phyloP scores from a whole-genome alignment of 805 yeast genomes.

The Lachancea kluyveri region DNA sequence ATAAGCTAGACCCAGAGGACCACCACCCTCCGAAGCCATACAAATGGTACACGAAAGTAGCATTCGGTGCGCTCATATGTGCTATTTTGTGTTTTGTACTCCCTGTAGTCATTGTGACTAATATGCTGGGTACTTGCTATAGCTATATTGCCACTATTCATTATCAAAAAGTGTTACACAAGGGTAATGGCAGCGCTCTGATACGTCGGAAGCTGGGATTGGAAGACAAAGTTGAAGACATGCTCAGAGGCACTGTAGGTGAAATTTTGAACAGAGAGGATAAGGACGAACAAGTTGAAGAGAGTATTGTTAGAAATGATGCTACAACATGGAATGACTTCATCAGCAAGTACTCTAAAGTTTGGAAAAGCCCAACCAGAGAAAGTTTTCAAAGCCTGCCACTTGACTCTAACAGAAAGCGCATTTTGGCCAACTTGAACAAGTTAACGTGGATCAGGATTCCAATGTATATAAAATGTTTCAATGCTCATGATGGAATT shows the following conservation, averaged over 20 bases:
- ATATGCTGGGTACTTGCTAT: constrained; percentile 26
- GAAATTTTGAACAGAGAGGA: constrained; percentile 17
- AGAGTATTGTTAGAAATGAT: constrained; percentile 4
- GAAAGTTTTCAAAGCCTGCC: constrained; percentile 22
- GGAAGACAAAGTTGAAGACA: constrained; percentile 19
- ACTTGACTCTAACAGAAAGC: constrained; percentile 32
- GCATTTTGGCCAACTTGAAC: constrained; percentile 52
- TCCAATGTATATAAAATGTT: constrained; percentile 61
- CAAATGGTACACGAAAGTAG: constrained; percentile 2
- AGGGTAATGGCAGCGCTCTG: constrained; percentile 17
- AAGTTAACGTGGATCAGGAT: constrained; percentile 68
- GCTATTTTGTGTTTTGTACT: constrained; percentile 10
- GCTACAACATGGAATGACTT: constrained; percentile 24
- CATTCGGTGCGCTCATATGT: too few relatives aligned
- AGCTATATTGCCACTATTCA: constrained; percentile 23
- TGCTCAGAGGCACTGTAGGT: constrained; percentile 20
- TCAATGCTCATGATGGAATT: constrained; percentile 84
- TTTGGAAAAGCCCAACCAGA: constrained; percentile 15
- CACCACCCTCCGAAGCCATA: constrained; percentile 6
- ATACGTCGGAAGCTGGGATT: constrained; percentile 20
- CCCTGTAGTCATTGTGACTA: constrained; percentile 24
- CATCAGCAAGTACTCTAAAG: constrained; percentile 19
- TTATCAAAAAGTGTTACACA: constrained; percentile 19
- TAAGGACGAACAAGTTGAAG: constrained; percentile 9
- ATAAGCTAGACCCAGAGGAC: constrained; percentile 14